phyloP scores from a whole-genome alignment of 768 basidiomycete genomes.

The Gelatoporia subvermispora region DNA sequence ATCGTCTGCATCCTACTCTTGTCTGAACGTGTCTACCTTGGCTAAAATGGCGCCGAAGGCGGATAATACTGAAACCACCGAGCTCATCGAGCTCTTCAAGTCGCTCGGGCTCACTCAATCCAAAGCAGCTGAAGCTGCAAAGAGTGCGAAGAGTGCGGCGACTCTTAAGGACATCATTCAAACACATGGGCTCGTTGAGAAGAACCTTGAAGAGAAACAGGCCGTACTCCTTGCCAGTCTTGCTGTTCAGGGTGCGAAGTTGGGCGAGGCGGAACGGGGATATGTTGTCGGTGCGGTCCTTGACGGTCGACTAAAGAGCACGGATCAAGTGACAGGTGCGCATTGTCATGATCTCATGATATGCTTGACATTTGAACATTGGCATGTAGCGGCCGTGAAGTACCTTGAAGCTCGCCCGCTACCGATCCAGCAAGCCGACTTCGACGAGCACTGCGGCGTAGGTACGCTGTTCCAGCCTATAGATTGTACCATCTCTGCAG shows the following conservation, averaged over 20 bases:
- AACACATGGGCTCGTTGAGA: constrained; percentile 41
- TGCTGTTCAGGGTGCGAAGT: constrained; percentile 57
- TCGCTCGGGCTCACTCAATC: constrained; percentile 70
- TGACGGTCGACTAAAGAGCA: constrained; percentile 67
- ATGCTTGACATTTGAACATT: not conserved
- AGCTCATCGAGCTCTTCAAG: constrained; percentile 56
- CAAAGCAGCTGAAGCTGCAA: constrained; percentile 79
- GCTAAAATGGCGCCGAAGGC: constrained; percentile 18
- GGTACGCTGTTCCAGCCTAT: constrained; percentile 46
- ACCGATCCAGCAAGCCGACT: constrained; percentile 64
- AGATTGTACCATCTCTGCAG: not conserved
- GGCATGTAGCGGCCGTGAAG: constrained; percentile 61
- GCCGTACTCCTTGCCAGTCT: constrained; percentile 66
- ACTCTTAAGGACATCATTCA: constrained; percentile 68
- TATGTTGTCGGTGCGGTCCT: constrained; percentile 67
- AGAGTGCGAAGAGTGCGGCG: constrained; percentile 71
- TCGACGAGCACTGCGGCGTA: constrained; percentile 79
- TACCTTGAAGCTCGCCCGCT: constrained; percentile 57
- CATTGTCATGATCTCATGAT: not conserved
- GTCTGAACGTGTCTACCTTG: not conserved
- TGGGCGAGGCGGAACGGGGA: constrained; percentile 50
- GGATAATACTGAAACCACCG: constrained; percentile 29
- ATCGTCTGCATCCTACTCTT: too few species aligned
- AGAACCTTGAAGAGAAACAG: constrained; percentile 68
- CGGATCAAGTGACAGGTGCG: constrained; percentile 86